Conservation (phyloP, 179 eudicot genomes). For the Silene noctiflora region DNA sequence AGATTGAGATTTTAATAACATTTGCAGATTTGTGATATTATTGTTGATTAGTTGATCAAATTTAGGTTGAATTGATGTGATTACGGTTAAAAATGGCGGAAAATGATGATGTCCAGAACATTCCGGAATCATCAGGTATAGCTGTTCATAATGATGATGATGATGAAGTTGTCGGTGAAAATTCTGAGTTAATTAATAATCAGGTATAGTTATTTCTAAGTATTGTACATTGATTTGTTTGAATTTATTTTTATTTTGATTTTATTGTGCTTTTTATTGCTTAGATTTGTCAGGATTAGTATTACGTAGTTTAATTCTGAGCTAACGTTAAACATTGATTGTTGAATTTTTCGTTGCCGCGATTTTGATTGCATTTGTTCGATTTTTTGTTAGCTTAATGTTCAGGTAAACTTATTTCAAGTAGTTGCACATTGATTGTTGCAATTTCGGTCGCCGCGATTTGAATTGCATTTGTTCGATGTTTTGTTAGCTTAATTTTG, state of each 20-base stretch:
- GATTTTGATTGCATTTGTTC: not conserved
- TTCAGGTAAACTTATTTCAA: too few species aligned
- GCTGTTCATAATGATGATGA: conserved; percentile 22
- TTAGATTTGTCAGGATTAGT: not conserved
- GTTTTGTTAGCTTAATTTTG: not conserved
- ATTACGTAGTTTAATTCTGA: not conserved
- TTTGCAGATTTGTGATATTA: conserved; percentile 1
- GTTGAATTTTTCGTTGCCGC: not conserved
- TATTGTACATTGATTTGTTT: not conserved
- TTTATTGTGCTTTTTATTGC: not conserved
- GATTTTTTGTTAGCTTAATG: not conserved
- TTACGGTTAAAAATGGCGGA: conserved; percentile 35
- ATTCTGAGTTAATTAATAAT: conserved; percentile 24
- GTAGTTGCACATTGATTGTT: not conserved
- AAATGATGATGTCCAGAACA: conserved; percentile 26
- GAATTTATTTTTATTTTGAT: not conserved
- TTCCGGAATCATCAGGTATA: conserved; percentile 18
- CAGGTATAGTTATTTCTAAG: conserved; percentile 17
- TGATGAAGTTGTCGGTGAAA: conserved; percentile 26
- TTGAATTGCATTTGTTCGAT: not conserved
- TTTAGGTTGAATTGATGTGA: conserved; percentile 9
- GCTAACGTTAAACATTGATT: not conserved
- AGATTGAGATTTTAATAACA: not conserved
- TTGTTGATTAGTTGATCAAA: conserved; percentile 13
- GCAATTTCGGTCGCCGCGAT: not conserved